Conservation (phyloP, 2,329 filamentous ascomycete species). For the Exophiala alcalophila region DNA sequence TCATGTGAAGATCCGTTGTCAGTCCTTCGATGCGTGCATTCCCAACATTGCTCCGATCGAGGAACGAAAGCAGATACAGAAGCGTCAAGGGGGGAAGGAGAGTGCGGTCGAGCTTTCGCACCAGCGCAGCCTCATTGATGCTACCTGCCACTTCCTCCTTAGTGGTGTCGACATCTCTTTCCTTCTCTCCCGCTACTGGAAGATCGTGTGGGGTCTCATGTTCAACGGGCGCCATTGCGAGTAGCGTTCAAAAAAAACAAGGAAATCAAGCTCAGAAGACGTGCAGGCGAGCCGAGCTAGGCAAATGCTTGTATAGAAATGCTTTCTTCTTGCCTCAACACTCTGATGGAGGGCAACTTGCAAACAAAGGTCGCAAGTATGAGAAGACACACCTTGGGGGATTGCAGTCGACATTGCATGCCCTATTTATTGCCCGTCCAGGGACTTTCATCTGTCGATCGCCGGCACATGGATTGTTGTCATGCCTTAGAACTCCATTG, state of each 20-base stretch:
- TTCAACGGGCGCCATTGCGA: slow-evolving; percentile 4
- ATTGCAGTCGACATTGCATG: no score
- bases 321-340: no score
- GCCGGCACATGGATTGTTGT: not conserved
- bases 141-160: not conserved
- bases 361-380: no score
- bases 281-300: not conserved
- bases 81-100: slow-evolving; percentile 45
- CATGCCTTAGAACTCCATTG: not conserved
- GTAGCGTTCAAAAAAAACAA: not conserved
- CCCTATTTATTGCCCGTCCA: no score
- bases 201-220: not conserved
- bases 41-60: slow-evolving; percentile 46
- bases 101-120: slow-evolving; percentile 45
- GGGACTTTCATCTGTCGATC: no score
- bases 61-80: slow-evolving; percentile 45
- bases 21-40: slow-evolving; percentile 42
- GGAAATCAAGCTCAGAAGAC: not conserved
- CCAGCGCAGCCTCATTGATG: slow-evolving; percentile 40
- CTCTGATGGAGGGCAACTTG: no score
- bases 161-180: not conserved
- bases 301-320: not conserved
- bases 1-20: slow-evolving; percentile 38
- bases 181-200: not conserved
- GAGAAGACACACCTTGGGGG: no score